Evolutionary conservation across 805 yeast species (phyloP), one percentile per base, ranked within the genome.

Genomic region (Metschnikowia koreensis): DNA sequence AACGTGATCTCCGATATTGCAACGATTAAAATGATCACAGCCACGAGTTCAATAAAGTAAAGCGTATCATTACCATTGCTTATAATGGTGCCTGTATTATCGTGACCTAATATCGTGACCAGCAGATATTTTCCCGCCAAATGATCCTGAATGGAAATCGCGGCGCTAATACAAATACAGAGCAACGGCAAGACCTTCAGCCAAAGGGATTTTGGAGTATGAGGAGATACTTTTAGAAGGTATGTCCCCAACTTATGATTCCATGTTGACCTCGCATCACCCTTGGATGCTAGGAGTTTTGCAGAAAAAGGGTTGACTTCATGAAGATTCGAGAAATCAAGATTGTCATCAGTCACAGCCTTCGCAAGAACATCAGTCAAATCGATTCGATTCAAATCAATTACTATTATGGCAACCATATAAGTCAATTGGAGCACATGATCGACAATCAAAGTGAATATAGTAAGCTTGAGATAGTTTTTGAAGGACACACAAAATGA

Each of bases 321-420:
- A 11, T 68, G 67, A 2, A 63, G 33, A 38, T 54, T 57, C n/a
- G 60, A 55, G n/a, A 16, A 16, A 3, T 41, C 47, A 41, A 47
- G 29, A 54, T 56, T 41, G 59, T 55, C 40, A 9, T 43, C 47
- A 4, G 47, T 27, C 12, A 29, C 17, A 3, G 41, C 47, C 33
- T 48, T 48, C n/a, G 48, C 48, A 15, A 49, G 48, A 22, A 83
- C 63, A 53, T 84, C 89, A 13, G 79, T 79, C 15, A 85, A 72
- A 57, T 86, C 92, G 28, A 79, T 65, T 48, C 89, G 74, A 44
- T 84, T 77, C 31, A 84, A 68, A 67, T 89, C 96, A 38, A 89
- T 79, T 15, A 86, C 76, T 31, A 88, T 68, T 1, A 87, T 81
- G 0, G 90, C 82, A 1, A 83, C 71, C 52, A 87, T 80, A 64